phyloP scores from a whole-genome alignment of 2,329 filamentous ascomycete species.

The Cladosporium oxysporum region DNA sequence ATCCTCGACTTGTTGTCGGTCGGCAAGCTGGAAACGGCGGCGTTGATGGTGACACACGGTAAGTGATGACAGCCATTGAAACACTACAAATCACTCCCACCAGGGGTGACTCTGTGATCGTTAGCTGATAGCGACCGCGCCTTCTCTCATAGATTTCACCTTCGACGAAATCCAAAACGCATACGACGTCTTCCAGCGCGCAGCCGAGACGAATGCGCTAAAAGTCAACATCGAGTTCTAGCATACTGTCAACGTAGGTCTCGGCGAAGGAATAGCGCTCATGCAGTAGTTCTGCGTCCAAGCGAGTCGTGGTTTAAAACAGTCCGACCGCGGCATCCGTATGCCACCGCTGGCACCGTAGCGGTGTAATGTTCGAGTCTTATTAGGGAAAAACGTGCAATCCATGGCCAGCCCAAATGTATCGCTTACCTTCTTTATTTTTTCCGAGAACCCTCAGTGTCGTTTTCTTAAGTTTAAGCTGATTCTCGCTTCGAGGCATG shows the following conservation, averaged over 20 bases:
- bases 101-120: neutral
- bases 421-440: no score
- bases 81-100: neutral
- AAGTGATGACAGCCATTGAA: neutral
- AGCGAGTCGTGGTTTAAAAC: no score
- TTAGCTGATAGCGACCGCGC: neutral
- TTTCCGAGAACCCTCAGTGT: no score
- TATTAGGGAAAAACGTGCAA: no score
- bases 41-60: conserved; percentile 31
- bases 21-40: conserved; percentile 29
- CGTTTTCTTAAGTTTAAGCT: no score
- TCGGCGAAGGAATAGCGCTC: no score
- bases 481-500: no score
- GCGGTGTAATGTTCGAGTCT: no score
- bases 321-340: no score
- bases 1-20: conserved; percentile 29
- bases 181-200: conserved; percentile 32
- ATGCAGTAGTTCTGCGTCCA: no score
- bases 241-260: neutral
- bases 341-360: no score
- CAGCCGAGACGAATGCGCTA: conserved; percentile 30
- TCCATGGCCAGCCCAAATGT: no score
- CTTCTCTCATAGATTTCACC: conserved; percentile 27
- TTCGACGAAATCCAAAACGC: conserved; percentile 32
- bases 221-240: conserved; percentile 32